Evolutionary conservation across 768 basidiomycete species (phyloP).

Genomic region (Rhizopogon sp.): DNA sequence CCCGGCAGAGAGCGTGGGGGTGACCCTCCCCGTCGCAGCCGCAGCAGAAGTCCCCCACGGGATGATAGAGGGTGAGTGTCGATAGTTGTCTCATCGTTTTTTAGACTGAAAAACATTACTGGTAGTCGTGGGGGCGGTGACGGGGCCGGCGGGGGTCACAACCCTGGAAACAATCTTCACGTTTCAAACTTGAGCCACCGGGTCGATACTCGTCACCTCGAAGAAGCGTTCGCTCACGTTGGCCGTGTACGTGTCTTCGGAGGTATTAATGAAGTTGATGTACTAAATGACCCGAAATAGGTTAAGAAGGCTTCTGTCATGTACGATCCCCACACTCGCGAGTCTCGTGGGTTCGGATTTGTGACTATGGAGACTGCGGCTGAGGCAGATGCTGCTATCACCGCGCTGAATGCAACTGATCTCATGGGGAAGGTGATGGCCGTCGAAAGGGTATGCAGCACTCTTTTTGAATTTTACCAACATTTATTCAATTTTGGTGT

Average conservation of each 20-base stretch:
- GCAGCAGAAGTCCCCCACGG: conserved; percentile 74
- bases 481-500: conserved; percentile 5
- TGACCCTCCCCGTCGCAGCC: conserved; percentile 59
- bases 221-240: conserved; percentile 82
- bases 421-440: conserved; percentile 83
- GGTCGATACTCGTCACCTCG: conserved; percentile 81
- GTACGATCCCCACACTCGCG: conserved; percentile 68
- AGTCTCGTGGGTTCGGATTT: conserved; percentile 82
- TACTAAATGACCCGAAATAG: conserved; percentile 5
- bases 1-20: conserved; percentile 39
- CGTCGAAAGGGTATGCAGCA: conserved; percentile 70
- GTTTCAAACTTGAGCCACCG: conserved; percentile 55
- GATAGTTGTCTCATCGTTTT: background rate
- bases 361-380: conserved; percentile 81
- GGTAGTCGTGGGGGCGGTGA: conserved; percentile 5
- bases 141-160: conserved; percentile 32
- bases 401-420: conserved; percentile 77
- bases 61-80: conserved; percentile 51
- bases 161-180: conserved; percentile 66
- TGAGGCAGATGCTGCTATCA: conserved; percentile 89
- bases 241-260: conserved; percentile 58
- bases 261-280: background rate
- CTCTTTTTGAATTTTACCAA: background rate
- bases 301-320: conserved; percentile 68
- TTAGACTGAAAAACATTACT: background rate